These are phyloP conservation scores for Taphrina wiesneri DNA, from an alignment of 1,139 yeast genomes.

Conservation along the genomic window DNA sequence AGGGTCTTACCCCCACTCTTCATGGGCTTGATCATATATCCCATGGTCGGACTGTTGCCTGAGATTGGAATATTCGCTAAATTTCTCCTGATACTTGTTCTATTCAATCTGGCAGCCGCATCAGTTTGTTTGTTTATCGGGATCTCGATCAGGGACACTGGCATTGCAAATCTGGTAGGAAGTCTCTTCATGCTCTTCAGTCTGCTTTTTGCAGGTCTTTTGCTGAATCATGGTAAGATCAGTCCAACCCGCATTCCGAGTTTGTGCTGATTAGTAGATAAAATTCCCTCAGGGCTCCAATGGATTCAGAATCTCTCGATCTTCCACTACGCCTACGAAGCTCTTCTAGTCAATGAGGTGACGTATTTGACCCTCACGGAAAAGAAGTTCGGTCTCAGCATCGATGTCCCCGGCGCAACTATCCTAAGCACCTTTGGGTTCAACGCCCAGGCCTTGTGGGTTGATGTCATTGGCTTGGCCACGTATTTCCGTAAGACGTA, in stretches of 20 bases:
- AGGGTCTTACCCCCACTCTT: slow-evolving; percentile 87
- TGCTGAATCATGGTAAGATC: slow-evolving; percentile 61
- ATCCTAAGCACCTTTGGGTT: slow-evolving; percentile 94
- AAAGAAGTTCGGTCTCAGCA: slow-evolving; percentile 85
- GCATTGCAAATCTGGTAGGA: slow-evolving; percentile 87
- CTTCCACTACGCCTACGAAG: slow-evolving; percentile 94
- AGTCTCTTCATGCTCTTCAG: slow-evolving; percentile 81
- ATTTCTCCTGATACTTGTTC: slow-evolving; percentile 65
- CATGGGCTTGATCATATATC: slow-evolving; percentile 81
- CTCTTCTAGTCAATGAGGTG: slow-evolving; percentile 90
- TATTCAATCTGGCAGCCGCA: slow-evolving; percentile 85
- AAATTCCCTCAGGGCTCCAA: slow-evolving; percentile 66
- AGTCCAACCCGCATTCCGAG: background rate
- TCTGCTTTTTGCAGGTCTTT: slow-evolving; percentile 85
- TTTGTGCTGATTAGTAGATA: slow-evolving; percentile 48
- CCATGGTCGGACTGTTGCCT: slow-evolving; percentile 71
- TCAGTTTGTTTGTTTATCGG: slow-evolving; percentile 84
- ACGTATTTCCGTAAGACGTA: slow-evolving; percentile 47
- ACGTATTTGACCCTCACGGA: slow-evolving; percentile 80
- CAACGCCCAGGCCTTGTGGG: slow-evolving; percentile 70
- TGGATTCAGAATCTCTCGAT: slow-evolving; percentile 84
- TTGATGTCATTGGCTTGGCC: slow-evolving; percentile 60
- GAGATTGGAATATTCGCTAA: slow-evolving; percentile 72
- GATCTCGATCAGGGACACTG: slow-evolving; percentile 81
- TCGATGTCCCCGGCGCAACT: slow-evolving; percentile 98